Evolutionary conservation across 2,329 filamentous ascomycete species (phyloP).

Genomic region (Aureobasidium namibiae): DNA sequence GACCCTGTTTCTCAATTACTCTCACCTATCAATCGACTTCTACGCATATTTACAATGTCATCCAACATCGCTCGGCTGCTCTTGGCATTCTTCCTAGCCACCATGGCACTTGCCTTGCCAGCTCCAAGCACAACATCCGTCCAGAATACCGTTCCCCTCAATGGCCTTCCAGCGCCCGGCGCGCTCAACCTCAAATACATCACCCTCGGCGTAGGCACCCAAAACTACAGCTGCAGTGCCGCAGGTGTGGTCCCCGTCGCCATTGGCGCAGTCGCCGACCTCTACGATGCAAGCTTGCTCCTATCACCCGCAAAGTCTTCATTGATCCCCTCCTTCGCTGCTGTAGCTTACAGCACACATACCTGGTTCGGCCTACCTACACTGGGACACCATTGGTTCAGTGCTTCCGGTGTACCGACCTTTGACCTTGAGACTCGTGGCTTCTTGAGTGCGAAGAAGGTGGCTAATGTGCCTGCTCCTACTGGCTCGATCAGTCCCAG

Average conservation of each 20-base stretch:
- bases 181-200: conserved; percentile 32
- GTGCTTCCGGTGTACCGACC: conserved; percentile 43
- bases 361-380: conserved; percentile 8
- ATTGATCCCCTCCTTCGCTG: conserved; percentile 3
- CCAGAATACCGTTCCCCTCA: conserved; percentile 1
- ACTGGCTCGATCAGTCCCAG: conserved; percentile 25
- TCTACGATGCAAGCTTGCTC: conserved; percentile 35
- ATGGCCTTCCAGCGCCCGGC: conserved; percentile 4
- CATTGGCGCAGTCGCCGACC: conserved; percentile 40
- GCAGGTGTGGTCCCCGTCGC: conserved; percentile 26
- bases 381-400: conserved; percentile 63
- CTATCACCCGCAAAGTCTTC: conserved; percentile 20
- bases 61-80: neutral
- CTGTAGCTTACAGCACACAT: conserved; percentile 1
- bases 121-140: neutral
- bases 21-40: neutral
- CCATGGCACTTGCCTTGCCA: neutral
- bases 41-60: neutral
- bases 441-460: conserved; percentile 42
- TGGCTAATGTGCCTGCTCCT: conserved; percentile 46
- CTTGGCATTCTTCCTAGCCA: conserved; percentile 1
- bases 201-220: conserved; percentile 55
- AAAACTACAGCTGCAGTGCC: conserved; percentile 57
- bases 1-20: neutral
- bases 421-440: conserved; percentile 47